phyloP scores from a whole-genome alignment of 148 eudicot genomes.

The Chenopodium formosanum region DNA sequence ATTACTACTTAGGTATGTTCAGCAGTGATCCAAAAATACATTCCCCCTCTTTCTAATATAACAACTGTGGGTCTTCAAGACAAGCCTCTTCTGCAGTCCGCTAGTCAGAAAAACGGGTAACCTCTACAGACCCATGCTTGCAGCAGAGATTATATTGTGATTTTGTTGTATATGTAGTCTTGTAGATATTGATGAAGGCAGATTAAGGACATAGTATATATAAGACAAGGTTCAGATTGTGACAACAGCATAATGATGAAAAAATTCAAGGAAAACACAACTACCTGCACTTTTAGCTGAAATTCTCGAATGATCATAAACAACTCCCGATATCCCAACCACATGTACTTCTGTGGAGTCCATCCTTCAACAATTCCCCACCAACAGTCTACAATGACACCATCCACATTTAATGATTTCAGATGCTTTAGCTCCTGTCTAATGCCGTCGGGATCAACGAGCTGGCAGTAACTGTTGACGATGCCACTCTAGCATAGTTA shows the following conservation, averaged over 20 bases:
- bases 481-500: conserved; percentile 51
- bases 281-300: conserved; percentile 66
- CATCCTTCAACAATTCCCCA: conserved; percentile 81
- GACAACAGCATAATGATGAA: neutral
- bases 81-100: no score
- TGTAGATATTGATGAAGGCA: neutral
- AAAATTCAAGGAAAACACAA: conserved; percentile 1
- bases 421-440: conserved; percentile 57
- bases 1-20: neutral
- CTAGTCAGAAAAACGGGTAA: neutral
- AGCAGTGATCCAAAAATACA: neutral
- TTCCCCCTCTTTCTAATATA: neutral
- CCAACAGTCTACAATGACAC: conserved; percentile 62
- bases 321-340: conserved; percentile 67
- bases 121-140: neutral
- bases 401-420: conserved; percentile 61
- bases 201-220: neutral
- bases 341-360: conserved; percentile 57
- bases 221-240: neutral
- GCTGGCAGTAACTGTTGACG: conserved; percentile 67
- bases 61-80: no score
- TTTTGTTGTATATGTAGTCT: neutral
- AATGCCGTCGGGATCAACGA: conserved; percentile 63
- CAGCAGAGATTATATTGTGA: neutral
- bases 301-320: conserved; percentile 55